Conservation (phyloP, 192 early-diverging fungal genomes). For the Pecoramyces ruminantium region DNA sequence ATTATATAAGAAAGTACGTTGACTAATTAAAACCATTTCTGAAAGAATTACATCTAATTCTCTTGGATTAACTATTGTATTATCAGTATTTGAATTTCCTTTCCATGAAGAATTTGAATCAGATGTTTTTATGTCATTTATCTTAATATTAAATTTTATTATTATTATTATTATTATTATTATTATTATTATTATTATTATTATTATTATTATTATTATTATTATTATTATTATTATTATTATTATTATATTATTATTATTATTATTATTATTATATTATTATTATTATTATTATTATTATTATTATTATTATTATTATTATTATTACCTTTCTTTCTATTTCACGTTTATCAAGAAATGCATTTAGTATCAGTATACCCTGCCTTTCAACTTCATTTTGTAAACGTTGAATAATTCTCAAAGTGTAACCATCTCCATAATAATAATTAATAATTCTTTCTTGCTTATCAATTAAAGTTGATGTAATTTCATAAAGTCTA, state of each 20-base stretch:
- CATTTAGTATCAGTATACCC: constrained; percentile 53
- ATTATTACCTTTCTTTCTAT: constrained; percentile 19
- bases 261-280: too few species aligned
- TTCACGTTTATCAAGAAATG: constrained; percentile 57
- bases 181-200: too few species aligned
- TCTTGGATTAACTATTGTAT: constrained; percentile 45
- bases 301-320: too few species aligned
- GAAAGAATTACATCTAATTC: constrained; percentile 61
- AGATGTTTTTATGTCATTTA: background rate
- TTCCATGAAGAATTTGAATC: background rate
- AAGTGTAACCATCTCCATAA: constrained; percentile 76
- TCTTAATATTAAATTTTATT: too few species aligned
- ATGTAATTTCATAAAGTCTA: constrained; percentile 74
- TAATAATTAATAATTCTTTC: constrained; percentile 63
- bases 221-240: too few species aligned
- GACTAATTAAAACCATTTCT: constrained; percentile 69
- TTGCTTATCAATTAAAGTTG: constrained; percentile 73
- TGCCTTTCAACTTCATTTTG: constrained; percentile 79
- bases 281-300: too few species aligned
- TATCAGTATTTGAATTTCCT: constrained; percentile 5
- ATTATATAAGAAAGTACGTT: constrained; percentile 57
- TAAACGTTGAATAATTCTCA: constrained; percentile 69
- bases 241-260: too few species aligned
- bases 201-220: too few species aligned
- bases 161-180: too few species aligned